Base-by-base conservation (phyloP, 2,329 filamentous ascomycete species). In the Epichloe festucae region DNA sequence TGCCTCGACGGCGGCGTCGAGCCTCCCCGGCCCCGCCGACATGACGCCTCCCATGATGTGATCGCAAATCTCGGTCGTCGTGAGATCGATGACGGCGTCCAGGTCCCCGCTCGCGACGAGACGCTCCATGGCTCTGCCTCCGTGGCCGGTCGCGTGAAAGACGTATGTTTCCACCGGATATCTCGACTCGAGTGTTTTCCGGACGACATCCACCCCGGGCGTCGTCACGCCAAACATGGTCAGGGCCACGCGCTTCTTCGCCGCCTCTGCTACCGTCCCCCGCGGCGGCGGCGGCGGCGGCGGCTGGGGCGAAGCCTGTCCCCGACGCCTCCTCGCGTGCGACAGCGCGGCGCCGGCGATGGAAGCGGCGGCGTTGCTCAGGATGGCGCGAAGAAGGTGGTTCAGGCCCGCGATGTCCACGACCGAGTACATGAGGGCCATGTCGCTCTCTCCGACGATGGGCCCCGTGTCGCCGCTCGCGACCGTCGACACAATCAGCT, bases 141-240 rank as follows among this genome's bases (percentile, higher is more conserved):
- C 84, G 14, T 81, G 73, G 0, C 84, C 84, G 0, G 83, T 87
- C 2, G 83, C 83, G 58, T 87, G 83, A 60, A 87, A 87, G 2
- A 86, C 71, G 56, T 79, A 83, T 2, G 76, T 72, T 56, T 86
- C 82, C 48, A 77, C 71, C 2, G 61, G 60, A 50, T 71, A 65
- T 2, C 66, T 63, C 1, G 63, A 54, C 49, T 77, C 70, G 0
- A 86, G 69, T 45, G 75, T 64, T 1, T 63, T 57, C 0, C 80
- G 72, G 2, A 83, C 75, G 1, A 63, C 65, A 46, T 82, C 76
- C 0, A 82, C 82, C 11, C 76, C 78, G 0, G 82, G 81, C 0
- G 83, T 87, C 0, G 84, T 88, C 6, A 87, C 82, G 2, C 84
- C 84, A 59, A 87, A 87, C 84, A 87, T 87, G 2, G 83, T 85